A percentile compares a stretch with the other conserved stretches of the same genome.
Evolutionary conservation across 1,139 yeast species (phyloP).

Genomic region (Protomyces inouyei): DNA sequence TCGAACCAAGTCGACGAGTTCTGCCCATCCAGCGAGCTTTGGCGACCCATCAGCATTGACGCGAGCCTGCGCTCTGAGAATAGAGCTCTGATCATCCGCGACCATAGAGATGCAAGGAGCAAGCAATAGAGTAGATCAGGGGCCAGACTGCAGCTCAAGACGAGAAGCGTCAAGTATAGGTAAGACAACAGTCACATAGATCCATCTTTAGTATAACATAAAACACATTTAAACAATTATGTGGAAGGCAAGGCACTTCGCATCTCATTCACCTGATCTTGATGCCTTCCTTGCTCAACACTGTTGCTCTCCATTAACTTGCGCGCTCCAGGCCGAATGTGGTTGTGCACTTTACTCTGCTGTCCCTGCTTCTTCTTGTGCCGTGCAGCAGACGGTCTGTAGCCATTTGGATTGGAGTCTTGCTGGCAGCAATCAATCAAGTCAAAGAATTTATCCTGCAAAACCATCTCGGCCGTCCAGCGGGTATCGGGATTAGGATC

Average conservation of each 20-base stretch:
- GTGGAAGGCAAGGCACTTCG: not conserved
- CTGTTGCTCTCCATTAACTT: conserved; percentile 28
- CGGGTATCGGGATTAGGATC: conserved; percentile 34
- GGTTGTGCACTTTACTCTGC: conserved; percentile 17
- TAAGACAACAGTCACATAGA: too few relatives aligned
- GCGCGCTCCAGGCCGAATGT: conserved; percentile 30
- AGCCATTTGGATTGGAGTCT: conserved; percentile 21
- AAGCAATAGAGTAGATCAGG: too few relatives aligned
- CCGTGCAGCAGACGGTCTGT: conserved; percentile 6
- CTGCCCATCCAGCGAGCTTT: conserved; percentile 6
- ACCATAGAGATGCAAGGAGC: not conserved
- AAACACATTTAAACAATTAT: not conserved
- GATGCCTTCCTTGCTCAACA: conserved; percentile 19
- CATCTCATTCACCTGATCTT: conserved; percentile 3
- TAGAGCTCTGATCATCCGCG: not conserved
- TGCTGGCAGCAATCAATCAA: conserved; percentile 32
- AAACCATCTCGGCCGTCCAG: conserved; percentile 31
- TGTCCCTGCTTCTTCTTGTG: conserved; percentile 12
- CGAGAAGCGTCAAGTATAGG: too few relatives aligned
- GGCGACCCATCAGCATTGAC: conserved; percentile 6
- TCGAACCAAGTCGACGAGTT: not conserved
- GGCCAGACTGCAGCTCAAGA: too few relatives aligned
- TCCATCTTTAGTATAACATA: not conserved
- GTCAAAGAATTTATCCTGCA: conserved; percentile 31
- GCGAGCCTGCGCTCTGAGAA: conserved; percentile 4